phyloP scores from a whole-genome alignment of 2,329 filamentous ascomycete genomes.

The Apiospora rasikravindrae region DNA sequence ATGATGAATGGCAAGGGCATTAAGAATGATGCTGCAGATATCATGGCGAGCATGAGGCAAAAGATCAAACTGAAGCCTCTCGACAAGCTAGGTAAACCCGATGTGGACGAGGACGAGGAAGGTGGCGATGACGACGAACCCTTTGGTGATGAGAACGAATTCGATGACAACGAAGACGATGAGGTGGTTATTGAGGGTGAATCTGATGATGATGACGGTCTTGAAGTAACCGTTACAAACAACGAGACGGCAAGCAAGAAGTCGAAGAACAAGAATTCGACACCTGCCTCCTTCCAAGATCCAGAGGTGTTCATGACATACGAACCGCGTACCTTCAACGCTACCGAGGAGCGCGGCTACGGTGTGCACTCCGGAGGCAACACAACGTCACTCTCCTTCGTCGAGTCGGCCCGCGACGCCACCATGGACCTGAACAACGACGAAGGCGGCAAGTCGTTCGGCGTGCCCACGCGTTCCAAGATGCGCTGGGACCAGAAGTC shows the following conservation, averaged over 20 bases:
- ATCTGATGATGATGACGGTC: conserved; percentile 63
- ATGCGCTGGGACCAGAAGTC: conserved; percentile 98
- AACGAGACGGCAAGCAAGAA: conserved; percentile 57
- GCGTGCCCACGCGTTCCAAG: conserved; percentile 72
- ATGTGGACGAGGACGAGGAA: background rate
- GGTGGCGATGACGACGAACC: conserved; percentile 6
- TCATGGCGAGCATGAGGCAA: conserved; percentile 62
- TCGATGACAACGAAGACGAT: conserved; percentile 43
- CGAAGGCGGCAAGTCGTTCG: conserved; percentile 80
- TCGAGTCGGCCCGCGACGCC: conserved; percentile 82
- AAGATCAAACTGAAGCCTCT: conserved; percentile 55
- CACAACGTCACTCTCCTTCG: conserved; percentile 56
- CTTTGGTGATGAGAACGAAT: conserved; percentile 27
- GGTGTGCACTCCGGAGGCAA: conserved; percentile 86
- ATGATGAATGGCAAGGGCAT: conserved; percentile 27
- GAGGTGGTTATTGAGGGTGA: conserved; percentile 42
- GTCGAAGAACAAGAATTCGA: conserved; percentile 43
- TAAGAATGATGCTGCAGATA: conserved; percentile 58
- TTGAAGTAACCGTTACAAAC: conserved; percentile 75
- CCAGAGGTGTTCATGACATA: conserved; percentile 97
- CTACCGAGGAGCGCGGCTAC: conserved; percentile 89
- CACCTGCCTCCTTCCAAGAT: conserved; percentile 70
- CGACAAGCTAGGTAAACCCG: conserved; percentile 36
- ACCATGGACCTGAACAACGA: conserved; percentile 95
- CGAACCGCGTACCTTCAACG: conserved; percentile 78